Evolutionary conservation across 345 rosid genomes (phyloP).

Genomic region (Corchorus capsularis): DNA sequence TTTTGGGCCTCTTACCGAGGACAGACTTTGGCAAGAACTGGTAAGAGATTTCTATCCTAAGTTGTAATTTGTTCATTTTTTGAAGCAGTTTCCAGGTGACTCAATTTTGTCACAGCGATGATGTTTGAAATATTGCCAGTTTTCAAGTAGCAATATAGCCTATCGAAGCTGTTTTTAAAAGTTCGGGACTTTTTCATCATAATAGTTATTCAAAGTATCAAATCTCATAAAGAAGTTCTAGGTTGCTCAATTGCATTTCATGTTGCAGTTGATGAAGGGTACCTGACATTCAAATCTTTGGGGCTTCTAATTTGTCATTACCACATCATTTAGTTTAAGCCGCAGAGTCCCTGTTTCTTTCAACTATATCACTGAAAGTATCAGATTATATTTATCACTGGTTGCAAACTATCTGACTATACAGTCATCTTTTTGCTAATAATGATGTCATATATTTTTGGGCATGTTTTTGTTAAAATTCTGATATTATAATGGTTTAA

Average conservation of each 20-base stretch:
- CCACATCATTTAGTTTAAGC: background rate
- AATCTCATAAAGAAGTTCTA: background rate
- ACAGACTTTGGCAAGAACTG: slow-evolving; percentile 96
- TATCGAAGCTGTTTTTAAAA: background rate
- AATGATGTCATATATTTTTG: no score
- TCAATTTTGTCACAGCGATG: background rate
- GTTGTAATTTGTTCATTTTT: background rate
- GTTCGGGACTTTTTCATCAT: background rate
- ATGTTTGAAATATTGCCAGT: background rate
- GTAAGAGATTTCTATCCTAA: slow-evolving; percentile 31
- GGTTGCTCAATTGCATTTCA: background rate
- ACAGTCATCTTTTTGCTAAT: background rate
- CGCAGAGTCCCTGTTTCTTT: background rate
- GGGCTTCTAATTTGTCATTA: background rate
- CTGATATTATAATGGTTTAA: no score
- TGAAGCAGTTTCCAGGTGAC: background rate
- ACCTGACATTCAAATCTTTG: background rate
- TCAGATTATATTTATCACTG: background rate
- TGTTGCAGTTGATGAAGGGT: background rate
- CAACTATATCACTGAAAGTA: background rate
- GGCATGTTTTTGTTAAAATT: no score
- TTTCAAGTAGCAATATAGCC: background rate
- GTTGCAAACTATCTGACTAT: background rate
- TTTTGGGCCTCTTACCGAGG: slow-evolving; percentile 99
- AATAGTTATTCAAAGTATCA: background rate